A percentile compares a stretch with the other conserved stretches of the same genome.
Evolutionary conservation across 1,284 basidiomycete species (phyloP).

Genomic region (Phellopilus nigrolimitatus): DNA sequence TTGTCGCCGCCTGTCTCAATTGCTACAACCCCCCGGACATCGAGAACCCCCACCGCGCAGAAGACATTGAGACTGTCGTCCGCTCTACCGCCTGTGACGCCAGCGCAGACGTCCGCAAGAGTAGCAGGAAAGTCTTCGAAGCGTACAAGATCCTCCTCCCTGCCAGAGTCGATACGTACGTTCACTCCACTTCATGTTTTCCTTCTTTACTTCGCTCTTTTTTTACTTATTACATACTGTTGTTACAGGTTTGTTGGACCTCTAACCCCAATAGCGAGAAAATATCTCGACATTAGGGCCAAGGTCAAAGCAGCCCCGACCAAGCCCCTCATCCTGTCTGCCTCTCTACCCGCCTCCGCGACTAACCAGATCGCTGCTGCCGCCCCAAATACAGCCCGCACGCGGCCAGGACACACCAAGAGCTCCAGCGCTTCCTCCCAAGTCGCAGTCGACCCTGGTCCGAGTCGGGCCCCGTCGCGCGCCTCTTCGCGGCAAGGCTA

Average conservation of each 20-base stretch:
- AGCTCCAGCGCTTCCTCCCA: not conserved
- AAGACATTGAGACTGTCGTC: slow-evolving; percentile 69
- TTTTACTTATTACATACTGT: slow-evolving; percentile 14
- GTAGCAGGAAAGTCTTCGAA: slow-evolving; percentile 67
- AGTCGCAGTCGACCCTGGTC: too few relatives aligned
- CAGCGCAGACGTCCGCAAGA: slow-evolving; percentile 70
- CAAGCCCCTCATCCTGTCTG: not conserved
- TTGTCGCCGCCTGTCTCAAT: slow-evolving; percentile 61
- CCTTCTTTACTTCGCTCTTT: slow-evolving; percentile 5
- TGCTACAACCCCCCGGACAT: slow-evolving; percentile 71
- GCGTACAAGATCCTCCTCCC: slow-evolving; percentile 72
- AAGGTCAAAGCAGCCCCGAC: slow-evolving; percentile 19
- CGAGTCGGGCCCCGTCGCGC: not conserved
- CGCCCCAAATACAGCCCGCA: not conserved
- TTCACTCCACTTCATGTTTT: slow-evolving; percentile 21
- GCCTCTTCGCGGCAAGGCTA: slow-evolving; percentile 7
- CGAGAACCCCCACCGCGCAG: slow-evolving; percentile 58
- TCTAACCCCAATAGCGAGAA: slow-evolving; percentile 70
- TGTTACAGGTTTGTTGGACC: slow-evolving; percentile 63
- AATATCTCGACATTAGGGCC: slow-evolving; percentile 65
- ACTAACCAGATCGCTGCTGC: not conserved
- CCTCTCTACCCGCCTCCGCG: slow-evolving; percentile 27
- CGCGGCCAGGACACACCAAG: not conserved
- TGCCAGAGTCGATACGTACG: slow-evolving; percentile 59
- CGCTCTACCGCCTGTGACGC: slow-evolving; percentile 64